Evolutionary conservation across 2,329 filamentous ascomycete species (phyloP), one percentile per base, ranked within the genome.

Genomic region (Rhynchosporium secalis): DNA sequence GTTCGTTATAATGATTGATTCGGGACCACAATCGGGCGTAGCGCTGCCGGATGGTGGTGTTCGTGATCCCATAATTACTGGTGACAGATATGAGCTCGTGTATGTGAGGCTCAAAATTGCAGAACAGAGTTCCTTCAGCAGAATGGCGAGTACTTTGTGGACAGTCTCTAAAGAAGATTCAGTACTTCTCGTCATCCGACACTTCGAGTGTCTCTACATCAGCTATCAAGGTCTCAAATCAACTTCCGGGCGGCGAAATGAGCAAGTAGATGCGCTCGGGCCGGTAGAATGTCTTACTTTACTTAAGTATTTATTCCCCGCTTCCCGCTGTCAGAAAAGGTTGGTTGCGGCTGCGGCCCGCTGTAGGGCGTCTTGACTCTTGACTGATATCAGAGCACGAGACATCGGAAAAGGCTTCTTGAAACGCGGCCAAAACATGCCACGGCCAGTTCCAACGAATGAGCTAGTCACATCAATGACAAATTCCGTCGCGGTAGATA

Each of bases 261-360:
- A 56, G 52, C 38, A 45, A 10, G 9, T 15, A 15, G 43, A 26
- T 45, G 33, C 40, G 47, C 55, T 62, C 55, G 60, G 60, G 60
- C 47, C 55, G 60, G 54, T 13, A 20, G 15, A n/a, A 41, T 36
- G 54, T 29, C 38, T 28, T 43, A 29, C 20, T n/a, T 45, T 38
- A 46, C 45, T 47, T 31, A 31, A n/a, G 41, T 10, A 29, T 28
- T 7, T 26, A n/a, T 26, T 33, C 26, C 38, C 20, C 46, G 12
- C 26, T 29, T 26, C 28, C 40, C 40, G 54, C 40, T 56, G 54
- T 40, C 54, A 45, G 12, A 46, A 46, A 13, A 40, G n/a, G 38
- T 38, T 60, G 54, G 58, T 38, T n/a, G 48, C 58, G 54, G 38
- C 41, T 31, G 38, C 54, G 54, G 54, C 54, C 43, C 29, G n/a